Evolutionary conservation across 2,329 filamentous ascomycete species (phyloP).

Genomic region (Fusarium cyanostomum): DNA sequence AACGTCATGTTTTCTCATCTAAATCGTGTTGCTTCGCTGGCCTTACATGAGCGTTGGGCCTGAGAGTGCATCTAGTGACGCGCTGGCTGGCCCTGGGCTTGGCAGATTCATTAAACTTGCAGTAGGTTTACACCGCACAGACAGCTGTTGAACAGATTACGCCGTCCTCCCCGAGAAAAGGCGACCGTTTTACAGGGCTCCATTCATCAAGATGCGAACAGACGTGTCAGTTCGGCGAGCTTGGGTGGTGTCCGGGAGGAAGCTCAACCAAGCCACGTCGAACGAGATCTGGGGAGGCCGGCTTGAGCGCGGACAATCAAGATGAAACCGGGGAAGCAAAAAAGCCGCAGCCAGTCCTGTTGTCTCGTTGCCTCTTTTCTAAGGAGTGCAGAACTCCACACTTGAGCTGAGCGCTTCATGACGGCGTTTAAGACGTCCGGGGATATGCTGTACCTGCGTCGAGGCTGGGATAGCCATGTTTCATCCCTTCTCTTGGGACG

Average conservation of each 20-base stretch:
- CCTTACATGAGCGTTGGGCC: conserved; percentile 12
- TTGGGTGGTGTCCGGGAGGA: conserved; percentile 12
- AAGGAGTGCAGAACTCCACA: no score
- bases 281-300: conserved; percentile 6
- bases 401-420: conserved; percentile 4
- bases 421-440: conserved; percentile 17
- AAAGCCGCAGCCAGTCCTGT: conserved; percentile 1
- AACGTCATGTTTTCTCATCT: conserved; percentile 17
- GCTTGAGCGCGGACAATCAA: conserved; percentile 4
- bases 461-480: conserved; percentile 10
- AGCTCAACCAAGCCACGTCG: conserved; percentile 6
- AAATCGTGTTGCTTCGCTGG: conserved; percentile 16
- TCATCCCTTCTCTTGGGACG: conserved; percentile 13
- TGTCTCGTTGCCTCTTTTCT: not conserved
- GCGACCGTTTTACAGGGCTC: not conserved
- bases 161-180: no score
- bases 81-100: not conserved
- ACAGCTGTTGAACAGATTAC: not conserved
- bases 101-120: conserved; percentile 5
- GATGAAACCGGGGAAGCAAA: conserved; percentile 20
- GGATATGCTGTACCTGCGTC: conserved; percentile 20
- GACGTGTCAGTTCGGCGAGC: conserved; percentile 1
- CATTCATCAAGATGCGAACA: conserved; percentile 1
- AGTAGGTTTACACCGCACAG: not conserved
- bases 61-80: not conserved